Percentiles rank a stretch among this genome's conserved stretches.
Evolutionary conservation across 345 rosid genomes (phyloP).

Genomic region (Eucalyptus coolabah): DNA sequence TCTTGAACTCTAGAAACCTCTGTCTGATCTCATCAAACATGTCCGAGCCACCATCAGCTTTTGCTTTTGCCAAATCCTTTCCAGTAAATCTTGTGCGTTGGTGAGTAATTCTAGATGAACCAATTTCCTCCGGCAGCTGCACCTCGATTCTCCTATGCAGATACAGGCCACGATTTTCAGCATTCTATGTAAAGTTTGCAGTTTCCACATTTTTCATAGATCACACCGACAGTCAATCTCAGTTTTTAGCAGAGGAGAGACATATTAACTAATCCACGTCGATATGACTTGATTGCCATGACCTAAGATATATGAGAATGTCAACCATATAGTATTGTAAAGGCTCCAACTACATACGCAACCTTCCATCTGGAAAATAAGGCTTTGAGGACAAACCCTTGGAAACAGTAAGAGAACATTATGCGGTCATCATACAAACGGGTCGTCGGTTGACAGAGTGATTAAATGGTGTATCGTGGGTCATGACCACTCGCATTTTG

Average conservation of each 20-base stretch:
- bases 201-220: neutral
- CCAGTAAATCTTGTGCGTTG: neutral
- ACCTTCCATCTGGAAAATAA: neutral
- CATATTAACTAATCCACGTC: neutral
- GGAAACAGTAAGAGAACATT: neutral
- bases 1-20: constrained; percentile 56
- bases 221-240: neutral
- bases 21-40: constrained; percentile 50
- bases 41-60: neutral
- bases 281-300: neutral
- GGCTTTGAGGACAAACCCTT: neutral
- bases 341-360: neutral
- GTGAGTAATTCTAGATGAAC: neutral
- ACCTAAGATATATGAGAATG: neutral
- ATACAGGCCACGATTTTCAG: neutral
- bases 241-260: neutral
- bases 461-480: neutral
- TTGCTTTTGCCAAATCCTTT: neutral
- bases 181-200: neutral
- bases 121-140: neutral
- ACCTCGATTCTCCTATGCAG: neutral
- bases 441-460: neutral
- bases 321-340: neutral
- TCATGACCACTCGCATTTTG: neutral
- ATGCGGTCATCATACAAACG: neutral